phyloP scores from a whole-genome alignment of 2,329 filamentous ascomycete genomes.

The Endoconidiophora laricicola region DNA sequence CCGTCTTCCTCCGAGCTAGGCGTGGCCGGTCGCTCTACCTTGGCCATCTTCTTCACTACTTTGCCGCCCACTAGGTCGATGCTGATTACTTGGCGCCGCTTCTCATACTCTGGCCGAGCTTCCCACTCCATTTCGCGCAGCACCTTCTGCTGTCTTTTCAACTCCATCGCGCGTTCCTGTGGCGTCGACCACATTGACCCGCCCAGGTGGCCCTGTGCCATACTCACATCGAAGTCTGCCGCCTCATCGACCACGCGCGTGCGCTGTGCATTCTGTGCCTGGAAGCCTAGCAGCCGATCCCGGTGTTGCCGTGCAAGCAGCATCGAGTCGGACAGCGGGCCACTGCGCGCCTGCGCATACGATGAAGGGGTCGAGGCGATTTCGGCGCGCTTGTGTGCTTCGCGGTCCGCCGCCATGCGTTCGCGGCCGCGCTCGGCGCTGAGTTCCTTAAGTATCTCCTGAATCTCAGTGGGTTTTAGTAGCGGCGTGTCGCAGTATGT shows the following conservation, averaged over 20 bases:
- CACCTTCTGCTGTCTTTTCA: conserved; percentile 73
- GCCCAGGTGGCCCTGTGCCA: conserved; percentile 26
- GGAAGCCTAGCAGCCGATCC: conserved; percentile 65
- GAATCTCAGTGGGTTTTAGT: conserved; percentile 55
- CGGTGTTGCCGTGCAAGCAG: conserved; percentile 59
- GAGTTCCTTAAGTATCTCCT: conserved; percentile 70
- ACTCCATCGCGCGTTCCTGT: conserved; percentile 62
- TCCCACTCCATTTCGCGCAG: conserved; percentile 78
- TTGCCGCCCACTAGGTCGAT: conserved; percentile 67
- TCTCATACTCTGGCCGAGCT: conserved; percentile 73
- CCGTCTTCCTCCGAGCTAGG: conserved; percentile 30
- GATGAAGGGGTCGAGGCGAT: conserved; percentile 43
- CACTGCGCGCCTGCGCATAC: conserved; percentile 34
- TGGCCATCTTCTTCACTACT: conserved; percentile 55
- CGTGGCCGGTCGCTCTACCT: conserved; percentile 39
- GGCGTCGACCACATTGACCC: conserved; percentile 71
- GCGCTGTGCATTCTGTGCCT: conserved; percentile 68
- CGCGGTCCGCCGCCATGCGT: conserved; percentile 67
- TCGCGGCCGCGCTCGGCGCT: conserved; percentile 75
- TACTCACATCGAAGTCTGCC: conserved; percentile 38
- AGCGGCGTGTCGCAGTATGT: conserved; percentile 73
- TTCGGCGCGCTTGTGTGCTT: conserved; percentile 48
- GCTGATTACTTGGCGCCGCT: conserved; percentile 66
- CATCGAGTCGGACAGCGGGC: conserved; percentile 25
- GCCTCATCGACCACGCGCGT: conserved; percentile 82